These are phyloP conservation scores for Nemania sp. DNA, from an alignment of 2,329 filamentous ascomycete genomes.

Conservation along the genomic window DNA sequence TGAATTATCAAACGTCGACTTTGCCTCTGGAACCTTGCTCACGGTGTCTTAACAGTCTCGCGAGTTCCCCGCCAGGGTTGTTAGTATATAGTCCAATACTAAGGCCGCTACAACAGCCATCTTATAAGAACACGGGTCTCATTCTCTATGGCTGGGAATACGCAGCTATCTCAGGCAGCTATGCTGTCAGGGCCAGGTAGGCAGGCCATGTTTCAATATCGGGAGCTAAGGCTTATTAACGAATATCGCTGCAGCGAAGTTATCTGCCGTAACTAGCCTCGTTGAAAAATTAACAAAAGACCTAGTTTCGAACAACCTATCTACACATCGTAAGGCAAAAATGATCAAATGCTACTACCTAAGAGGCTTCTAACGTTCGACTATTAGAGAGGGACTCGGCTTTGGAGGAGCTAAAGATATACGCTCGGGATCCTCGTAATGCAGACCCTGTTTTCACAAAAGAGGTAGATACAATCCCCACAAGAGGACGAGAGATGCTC, in stretches of 20 bases:
- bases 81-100: constrained; percentile 40
- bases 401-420: constrained; percentile 79
- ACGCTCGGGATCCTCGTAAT: constrained; percentile 77
- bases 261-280: constrained; percentile 74
- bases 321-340: constrained; percentile 66
- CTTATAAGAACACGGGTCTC: constrained; percentile 14
- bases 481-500: constrained; percentile 15
- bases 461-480: constrained; percentile 62
- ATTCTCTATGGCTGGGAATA: constrained; percentile 40
- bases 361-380: constrained; percentile 32
- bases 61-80: constrained; percentile 24
- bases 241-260: constrained; percentile 65
- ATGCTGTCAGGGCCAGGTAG: constrained; percentile 57
- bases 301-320: constrained; percentile 68
- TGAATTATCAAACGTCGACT: background rate
- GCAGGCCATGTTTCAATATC: constrained; percentile 48
- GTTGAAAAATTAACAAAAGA: constrained; percentile 73
- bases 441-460: constrained; percentile 88
- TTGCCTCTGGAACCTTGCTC: constrained; percentile 26
- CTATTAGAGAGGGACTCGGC: constrained; percentile 67
- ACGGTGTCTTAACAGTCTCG: constrained; percentile 41
- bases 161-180: constrained; percentile 37
- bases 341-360: background rate
- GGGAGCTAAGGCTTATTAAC: constrained; percentile 29
- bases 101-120: constrained; percentile 22